Evolutionary conservation across 805 yeast species (phyloP), one percentile per base, ranked within the genome.

Genomic region (Yamadazyma philogaea): DNA sequence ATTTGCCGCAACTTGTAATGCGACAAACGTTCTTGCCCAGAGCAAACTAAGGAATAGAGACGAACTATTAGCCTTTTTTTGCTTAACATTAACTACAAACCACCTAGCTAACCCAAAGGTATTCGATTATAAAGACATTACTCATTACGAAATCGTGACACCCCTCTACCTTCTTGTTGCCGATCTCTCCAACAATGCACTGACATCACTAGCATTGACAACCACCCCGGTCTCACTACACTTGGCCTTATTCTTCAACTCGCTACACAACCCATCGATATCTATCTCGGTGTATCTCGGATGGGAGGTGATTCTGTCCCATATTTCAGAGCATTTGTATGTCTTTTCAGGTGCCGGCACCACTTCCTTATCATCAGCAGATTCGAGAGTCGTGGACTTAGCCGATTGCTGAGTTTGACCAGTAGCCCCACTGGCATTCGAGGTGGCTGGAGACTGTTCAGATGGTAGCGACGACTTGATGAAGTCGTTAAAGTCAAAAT

Each of bases 281-380:
- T 93, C 99, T 40, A 93, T 73, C 46, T 90, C 96, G 4, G 93
- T 81, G 63, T 90, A 93, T 59, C 84, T 80, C 26, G 99, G 98
- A 71, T 93, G 98, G 17, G 93, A 65, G 1, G 96, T 86, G 30
- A 93, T 84, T 57, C 98, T 77, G 63, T 91, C 98, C 99, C 99
- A 93, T 12, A 91, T 84, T 52, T 89, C 96, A 0, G 95, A 79
- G 63, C 99, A 93, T 56, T 79, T 80, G 50, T 79, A 59, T 11
- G 76, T 71, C 14, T 63, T 65, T 44, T 81, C 84, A 7, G 79
- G 84, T 4, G 84, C 77, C 5, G 95, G 95, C 3, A 87, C 90
- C 21, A 80, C 77, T 43, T 60, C 70, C 16, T 41, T 43, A 17
- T 39, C 43, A 11, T 35, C 42, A 24, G 12, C 28, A n/a, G 28